These are phyloP conservation scores for Brassica rapa DNA, from an alignment of 345 rosid species.

Conservation along the genomic window DNA sequence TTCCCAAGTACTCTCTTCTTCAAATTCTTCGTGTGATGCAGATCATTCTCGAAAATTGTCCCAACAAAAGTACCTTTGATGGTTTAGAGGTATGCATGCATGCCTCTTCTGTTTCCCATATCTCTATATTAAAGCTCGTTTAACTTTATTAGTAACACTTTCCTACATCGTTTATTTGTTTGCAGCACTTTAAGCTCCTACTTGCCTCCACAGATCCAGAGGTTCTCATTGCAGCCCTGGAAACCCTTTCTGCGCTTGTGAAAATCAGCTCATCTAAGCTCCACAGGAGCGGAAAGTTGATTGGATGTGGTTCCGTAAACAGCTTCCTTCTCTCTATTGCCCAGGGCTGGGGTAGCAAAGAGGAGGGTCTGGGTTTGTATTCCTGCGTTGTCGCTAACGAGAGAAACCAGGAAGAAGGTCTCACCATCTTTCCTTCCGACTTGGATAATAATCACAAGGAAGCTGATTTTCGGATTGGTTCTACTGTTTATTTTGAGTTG, in stretches of 20 bases:
- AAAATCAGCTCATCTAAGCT: conserved; percentile 87
- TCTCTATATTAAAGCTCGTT: conserved; percentile 17
- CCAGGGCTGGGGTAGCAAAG: conserved; percentile 99
- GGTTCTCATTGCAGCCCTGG: conserved; percentile 80
- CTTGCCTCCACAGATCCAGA: conserved; percentile 96
- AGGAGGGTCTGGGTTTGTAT: conserved; percentile 90
- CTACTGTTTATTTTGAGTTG: conserved; percentile 85
- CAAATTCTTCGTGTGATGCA: conserved; percentile 92
- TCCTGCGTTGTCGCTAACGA: conserved; percentile 90
- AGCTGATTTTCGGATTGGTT: conserved; percentile 73
- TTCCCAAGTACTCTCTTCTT: conserved; percentile 81
- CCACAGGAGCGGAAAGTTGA: conserved; percentile 80
- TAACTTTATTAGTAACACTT: conserved; percentile 22
- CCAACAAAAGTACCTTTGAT: conserved; percentile 85
- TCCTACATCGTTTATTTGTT: neutral
- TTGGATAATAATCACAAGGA: conserved; percentile 56
- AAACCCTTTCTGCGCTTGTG: conserved; percentile 84
- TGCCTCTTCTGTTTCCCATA: conserved; percentile 6
- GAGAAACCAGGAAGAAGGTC: conserved; percentile 78
- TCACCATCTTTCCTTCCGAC: conserved; percentile 80
- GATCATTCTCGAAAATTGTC: conserved; percentile 86
- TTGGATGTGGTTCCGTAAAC: conserved; percentile 84
- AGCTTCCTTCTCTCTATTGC: conserved; percentile 83
- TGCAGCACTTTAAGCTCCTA: conserved; percentile 91
- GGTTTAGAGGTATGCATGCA: conserved; percentile 71